phyloP scores from a whole-genome alignment of 2,329 filamentous ascomycete genomes.

The Dothiorella sarmentorum region DNA sequence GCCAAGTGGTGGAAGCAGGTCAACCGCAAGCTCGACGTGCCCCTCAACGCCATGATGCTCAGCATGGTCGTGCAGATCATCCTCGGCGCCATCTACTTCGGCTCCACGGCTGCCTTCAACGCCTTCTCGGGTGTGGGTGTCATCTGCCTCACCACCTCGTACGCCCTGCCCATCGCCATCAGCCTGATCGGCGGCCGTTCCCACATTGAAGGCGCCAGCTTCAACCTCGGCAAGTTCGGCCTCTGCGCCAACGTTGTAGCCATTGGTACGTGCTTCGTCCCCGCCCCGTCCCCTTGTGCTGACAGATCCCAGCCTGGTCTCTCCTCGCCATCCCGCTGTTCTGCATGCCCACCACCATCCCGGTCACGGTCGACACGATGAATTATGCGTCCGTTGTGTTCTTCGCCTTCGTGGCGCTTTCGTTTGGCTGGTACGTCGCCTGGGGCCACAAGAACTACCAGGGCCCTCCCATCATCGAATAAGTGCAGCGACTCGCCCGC shows the following conservation, averaged over 20 bases:
- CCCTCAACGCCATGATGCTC: constrained; percentile 70
- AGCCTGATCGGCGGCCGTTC: constrained; percentile 60
- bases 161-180: constrained; percentile 64
- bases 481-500: not conserved
- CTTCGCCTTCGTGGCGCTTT: constrained; percentile 59
- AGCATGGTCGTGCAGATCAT: constrained; percentile 62
- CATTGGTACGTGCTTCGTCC: constrained; percentile 34
- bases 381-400: constrained; percentile 78
- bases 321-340: constrained; percentile 67
- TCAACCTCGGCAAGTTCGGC: constrained; percentile 62
- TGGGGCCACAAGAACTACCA: constrained; percentile 69
- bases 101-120: constrained; percentile 66
- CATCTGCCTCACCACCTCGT: constrained; percentile 66
- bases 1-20: constrained; percentile 59
- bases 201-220: constrained; percentile 55
- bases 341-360: constrained; percentile 66
- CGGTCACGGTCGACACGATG: constrained; percentile 57
- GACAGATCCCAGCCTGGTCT: constrained; percentile 53
- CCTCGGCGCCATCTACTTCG: constrained; percentile 67
- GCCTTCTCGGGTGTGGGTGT: constrained; percentile 69
- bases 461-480: constrained; percentile 44
- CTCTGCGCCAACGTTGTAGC: constrained; percentile 61
- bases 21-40: constrained; percentile 54
- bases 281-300: not conserved
- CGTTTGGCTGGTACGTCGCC: constrained; percentile 63